Evolutionary conservation across 2,329 filamentous ascomycete species (phyloP), one percentile per base, ranked within the genome.

Genomic region (Aspergillus amoenus): DNA sequence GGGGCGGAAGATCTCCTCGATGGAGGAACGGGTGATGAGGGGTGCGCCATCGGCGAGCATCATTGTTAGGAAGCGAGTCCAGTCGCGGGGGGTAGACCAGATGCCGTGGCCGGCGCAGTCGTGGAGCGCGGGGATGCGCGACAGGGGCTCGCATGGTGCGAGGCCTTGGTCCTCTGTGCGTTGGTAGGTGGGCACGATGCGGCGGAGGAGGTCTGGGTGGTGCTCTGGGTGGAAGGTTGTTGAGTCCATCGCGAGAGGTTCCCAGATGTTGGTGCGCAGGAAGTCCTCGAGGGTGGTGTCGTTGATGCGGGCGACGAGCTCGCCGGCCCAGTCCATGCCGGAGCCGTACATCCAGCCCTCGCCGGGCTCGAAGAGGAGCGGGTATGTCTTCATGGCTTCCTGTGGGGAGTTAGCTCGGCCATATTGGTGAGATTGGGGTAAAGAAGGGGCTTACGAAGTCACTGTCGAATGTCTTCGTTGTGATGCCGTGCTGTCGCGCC

Each of bases 341-440:
- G 45, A 48, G n/a, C 45, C 45, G 45, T 48, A 48, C 45, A 48
- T 48, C 45, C 45, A 48, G 45, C 27, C 27, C 17, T 34, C 17
- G 9, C 45, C 45, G 15, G 45, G 45, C 8, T 48, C 15, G 45
- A 48, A 48, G 15, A 37, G 27, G 27, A 48, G 45, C 2, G 45
- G 45, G 30, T 48, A 48, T 1, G 27, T 48, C n/a, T 34, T 34
- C 27, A 48, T 34, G 7, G 27, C 45, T 37, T 48, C 43, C 42
- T 44, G 42, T 44, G 21, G 42, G 21, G 9, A 12, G 22, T 44
- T 44, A 44, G 42, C 22, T 44, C 12, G 42, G 13, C 1, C 17
- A 44, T 0, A 30, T 6, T 24, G 24, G 15, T 9, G 24, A 15
- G 15, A 21, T 4, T 5, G 4, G 18, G 18, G 18, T 3, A 18